A percentile compares a stretch with the other conserved stretches of the same genome.
Conservation (phyloP, 495 filamentous ascomycete species). For the Parathielavia appendiculata region DNA sequence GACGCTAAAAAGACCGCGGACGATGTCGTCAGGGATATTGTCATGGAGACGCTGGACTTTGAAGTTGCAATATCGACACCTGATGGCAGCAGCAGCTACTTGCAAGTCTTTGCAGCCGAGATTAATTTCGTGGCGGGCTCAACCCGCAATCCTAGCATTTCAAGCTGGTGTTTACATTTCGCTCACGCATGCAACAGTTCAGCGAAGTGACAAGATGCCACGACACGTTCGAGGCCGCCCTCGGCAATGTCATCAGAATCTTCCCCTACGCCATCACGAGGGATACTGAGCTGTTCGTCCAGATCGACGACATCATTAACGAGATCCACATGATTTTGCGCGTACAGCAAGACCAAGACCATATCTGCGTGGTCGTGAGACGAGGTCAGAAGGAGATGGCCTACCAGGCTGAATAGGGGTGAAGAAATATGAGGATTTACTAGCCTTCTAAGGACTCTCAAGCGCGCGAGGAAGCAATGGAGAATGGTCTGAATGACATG, state of each 20-base stretch:
- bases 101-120: not conserved
- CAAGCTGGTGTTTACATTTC: no score
- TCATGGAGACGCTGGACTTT: not conserved
- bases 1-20: no score
- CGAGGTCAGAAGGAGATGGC: no score
- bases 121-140: not conserved
- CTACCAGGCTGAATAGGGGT: no score
- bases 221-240: not conserved
- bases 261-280: conserved; percentile 4
- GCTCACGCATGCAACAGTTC: not conserved
- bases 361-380: no score
- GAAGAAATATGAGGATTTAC: no score
- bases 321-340: conserved; percentile 11
- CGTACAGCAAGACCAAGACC: conserved; percentile 5
- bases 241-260: not conserved
- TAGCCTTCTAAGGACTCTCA: no score
- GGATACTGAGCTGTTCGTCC: conserved; percentile 4
- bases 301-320: conserved; percentile 8
- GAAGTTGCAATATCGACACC: not conserved
- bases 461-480: no score
- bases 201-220: not conserved
- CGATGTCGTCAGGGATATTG: not conserved
- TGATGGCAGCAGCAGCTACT: not conserved
- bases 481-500: not conserved
- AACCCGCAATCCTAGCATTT: not conserved